Evolutionary conservation across 768 basidiomycete genomes (phyloP), one percentile per base, ranked within the genome.

Genomic region (Harrya chromipes): DNA sequence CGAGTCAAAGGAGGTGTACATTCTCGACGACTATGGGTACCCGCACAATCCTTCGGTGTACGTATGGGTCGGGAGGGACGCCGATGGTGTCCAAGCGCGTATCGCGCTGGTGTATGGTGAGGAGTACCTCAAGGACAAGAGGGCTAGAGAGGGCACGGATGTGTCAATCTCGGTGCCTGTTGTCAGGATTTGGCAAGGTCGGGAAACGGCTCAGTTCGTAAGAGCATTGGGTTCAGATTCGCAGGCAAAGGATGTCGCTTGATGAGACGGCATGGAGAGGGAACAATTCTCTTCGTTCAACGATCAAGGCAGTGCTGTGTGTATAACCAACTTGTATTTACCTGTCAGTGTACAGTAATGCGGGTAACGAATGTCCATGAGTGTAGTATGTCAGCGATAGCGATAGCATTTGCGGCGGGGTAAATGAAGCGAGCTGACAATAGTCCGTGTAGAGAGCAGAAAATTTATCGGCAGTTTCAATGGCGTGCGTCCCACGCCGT

Each of bases 41-140:
- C 29, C n/a, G 5, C 43, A 49, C 23, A 58, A 66, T 39, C 77
- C 78, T 4, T 72, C 74, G 3, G 62, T 84, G 29, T 84, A 80
- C 54, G 70, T 81, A 20, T 85, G 83, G 83, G 67, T 85, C 20
- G 83, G 83, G 5, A 71, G 65, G 8, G 58, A 68, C 4, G 74
- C 79, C 26, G 76, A 76, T 23, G 53, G 48, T 24, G 59, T 75
- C 49, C 70, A 65, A 20, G 80, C 81, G 56, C 70, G 81, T 6
- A 68, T 83, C 21, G 76, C 79, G 4, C 40, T 79, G 13, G 77
- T 81, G 55, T 80, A 83, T 50, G 82, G 81, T 7, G 81, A 81
- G 58, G 62, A 52, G 27, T 83, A 81, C 61, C 61, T 85, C 47
- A 66, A 80, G 50, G 56, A 74, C 26, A 70, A 68, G 55, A 57